Evolutionary conservation across 2,329 filamentous ascomycete species (phyloP).

Genomic region (Penicillium brevicompactum): DNA sequence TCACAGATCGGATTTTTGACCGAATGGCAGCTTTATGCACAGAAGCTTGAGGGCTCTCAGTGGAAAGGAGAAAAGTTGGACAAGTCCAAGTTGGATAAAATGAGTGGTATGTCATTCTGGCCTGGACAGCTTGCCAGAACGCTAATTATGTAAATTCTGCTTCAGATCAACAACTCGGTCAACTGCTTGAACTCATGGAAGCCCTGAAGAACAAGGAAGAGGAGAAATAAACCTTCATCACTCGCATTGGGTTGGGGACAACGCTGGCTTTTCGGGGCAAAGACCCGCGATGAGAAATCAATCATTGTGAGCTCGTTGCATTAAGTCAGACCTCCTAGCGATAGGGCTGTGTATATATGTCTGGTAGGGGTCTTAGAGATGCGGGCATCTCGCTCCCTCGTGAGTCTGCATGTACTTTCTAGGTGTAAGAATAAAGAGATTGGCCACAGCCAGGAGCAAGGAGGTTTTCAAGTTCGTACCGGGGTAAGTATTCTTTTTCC

Average conservation of each 20-base stretch:
- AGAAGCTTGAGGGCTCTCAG: conserved; percentile 81
- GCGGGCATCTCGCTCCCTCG: conserved; percentile 20
- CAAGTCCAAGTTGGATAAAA: conserved; percentile 79
- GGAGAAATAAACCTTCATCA: conserved; percentile 31
- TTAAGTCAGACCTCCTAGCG: neutral
- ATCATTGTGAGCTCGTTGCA: neutral
- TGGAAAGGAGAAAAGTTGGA: conserved; percentile 89
- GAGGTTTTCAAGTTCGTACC: neutral
- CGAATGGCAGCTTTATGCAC: conserved; percentile 95
- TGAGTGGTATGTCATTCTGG: conserved; percentile 72
- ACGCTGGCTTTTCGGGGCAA: neutral
- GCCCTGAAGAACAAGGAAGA: conserved; percentile 60
- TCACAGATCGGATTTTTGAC: conserved; percentile 87
- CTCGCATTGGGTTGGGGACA: neutral
- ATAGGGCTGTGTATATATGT: neutral
- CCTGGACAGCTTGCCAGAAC: neutral
- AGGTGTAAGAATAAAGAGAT: conserved; percentile 2
- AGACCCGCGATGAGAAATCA: neutral
- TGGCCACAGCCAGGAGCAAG: neutral
- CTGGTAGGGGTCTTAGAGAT: conserved; percentile 10
- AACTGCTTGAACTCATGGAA: conserved; percentile 92
- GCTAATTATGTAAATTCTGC: conserved; percentile 4
- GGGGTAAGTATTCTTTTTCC: no score
- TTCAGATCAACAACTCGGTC: conserved; percentile 85
- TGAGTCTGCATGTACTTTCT: conserved; percentile 18